Percentiles rank a stretch among this genome's conserved stretches.
phyloP scores from a whole-genome alignment of 352 stramenopile species.

The Phytophthora idaei region DNA sequence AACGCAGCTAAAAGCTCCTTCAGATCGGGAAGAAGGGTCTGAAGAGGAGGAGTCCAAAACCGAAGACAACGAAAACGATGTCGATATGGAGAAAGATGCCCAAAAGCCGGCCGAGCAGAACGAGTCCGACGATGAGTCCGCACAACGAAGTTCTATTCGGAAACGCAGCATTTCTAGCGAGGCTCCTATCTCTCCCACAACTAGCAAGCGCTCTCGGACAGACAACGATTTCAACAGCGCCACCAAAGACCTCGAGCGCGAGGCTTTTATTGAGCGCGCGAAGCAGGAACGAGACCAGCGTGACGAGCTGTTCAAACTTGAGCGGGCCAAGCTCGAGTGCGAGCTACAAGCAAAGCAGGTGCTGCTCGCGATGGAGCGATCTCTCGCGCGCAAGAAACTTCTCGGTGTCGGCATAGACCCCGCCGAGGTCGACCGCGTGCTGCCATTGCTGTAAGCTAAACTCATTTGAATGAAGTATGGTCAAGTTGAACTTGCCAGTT shows the following conservation, averaged over 20 bases:
- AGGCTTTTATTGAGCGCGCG: constrained; percentile 22
- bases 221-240: not conserved
- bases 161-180: constrained; percentile 18
- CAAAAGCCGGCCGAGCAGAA: constrained; percentile 2
- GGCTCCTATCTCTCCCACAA: not conserved
- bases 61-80: constrained; percentile 9
- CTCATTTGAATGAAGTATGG: constrained; percentile 1
- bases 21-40: constrained; percentile 19
- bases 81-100: constrained; percentile 4
- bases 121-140: not conserved
- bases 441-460: constrained; percentile 34
- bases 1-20: constrained; percentile 13
- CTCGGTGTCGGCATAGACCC: constrained; percentile 44
- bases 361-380: constrained; percentile 43
- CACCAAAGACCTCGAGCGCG: constrained; percentile 25
- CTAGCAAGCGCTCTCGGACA: constrained; percentile 17
- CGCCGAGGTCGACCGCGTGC: constrained; percentile 49
- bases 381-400: constrained; percentile 54
- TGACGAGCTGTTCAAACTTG: constrained; percentile 49
- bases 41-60: constrained; percentile 8
- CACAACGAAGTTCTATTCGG: not conserved
- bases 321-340: constrained; percentile 49
- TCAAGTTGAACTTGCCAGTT: constrained; percentile 5
- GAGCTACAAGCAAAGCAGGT: constrained; percentile 52
- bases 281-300: constrained; percentile 45